These are phyloP conservation scores for Xylaria venustula DNA, from an alignment of 495 filamentous ascomycete species.

Conservation along the genomic window DNA sequence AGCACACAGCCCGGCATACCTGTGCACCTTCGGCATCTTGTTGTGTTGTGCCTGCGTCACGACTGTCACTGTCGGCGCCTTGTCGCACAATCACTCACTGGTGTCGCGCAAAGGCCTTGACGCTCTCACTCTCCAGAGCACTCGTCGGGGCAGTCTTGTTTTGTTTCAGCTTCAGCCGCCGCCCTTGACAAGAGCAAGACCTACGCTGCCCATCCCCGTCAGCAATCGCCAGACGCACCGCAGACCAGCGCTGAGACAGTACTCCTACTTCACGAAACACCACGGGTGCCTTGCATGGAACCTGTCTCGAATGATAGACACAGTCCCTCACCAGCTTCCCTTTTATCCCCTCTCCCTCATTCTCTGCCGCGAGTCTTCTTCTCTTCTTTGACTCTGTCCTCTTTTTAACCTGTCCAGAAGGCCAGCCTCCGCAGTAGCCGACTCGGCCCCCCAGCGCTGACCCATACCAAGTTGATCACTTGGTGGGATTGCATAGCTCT, in stretches of 20 bases:
- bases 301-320: slow-evolving; percentile 18
- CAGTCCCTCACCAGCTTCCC: slow-evolving; percentile 9
- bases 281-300: slow-evolving; percentile 1
- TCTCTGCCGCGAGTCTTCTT: neutral
- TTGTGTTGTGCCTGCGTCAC: too few relatives aligned
- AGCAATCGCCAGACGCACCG: neutral
- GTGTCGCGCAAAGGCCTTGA: slow-evolving; percentile 20
- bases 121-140: slow-evolving; percentile 1
- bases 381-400: neutral
- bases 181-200: slow-evolving; percentile 24
- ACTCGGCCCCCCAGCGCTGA: neutral
- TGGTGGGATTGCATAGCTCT: neutral
- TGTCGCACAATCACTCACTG: slow-evolving; percentile 12
- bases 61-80: slow-evolving; percentile 5
- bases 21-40: neutral
- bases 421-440: slow-evolving; percentile 12
- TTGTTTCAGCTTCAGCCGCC: slow-evolving; percentile 33
- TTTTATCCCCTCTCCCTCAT: slow-evolving; percentile 8
- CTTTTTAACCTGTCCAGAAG: slow-evolving; percentile 16
- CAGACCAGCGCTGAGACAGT: neutral
- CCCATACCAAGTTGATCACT: neutral
- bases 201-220: slow-evolving; percentile 15
- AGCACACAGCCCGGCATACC: too few relatives aligned
- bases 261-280: neutral
- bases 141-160: slow-evolving; percentile 20